phyloP scores from a whole-genome alignment of 2,329 filamentous ascomycete species.

The Scedosporium dehoogii region DNA sequence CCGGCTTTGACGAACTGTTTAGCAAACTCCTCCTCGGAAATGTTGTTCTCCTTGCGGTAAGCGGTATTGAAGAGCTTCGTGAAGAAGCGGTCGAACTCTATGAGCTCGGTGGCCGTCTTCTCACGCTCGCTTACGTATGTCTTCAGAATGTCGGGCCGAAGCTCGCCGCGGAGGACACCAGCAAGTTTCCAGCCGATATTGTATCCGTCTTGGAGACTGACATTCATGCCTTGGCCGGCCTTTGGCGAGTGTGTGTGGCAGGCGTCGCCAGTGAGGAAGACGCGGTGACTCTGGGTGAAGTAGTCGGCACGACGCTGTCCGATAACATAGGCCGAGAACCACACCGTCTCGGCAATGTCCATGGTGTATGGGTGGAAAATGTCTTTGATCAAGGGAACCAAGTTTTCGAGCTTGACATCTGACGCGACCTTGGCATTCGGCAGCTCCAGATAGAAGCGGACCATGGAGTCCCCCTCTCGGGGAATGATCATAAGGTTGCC shows the following conservation, averaged over 20 bases:
- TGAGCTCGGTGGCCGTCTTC: conserved; percentile 51
- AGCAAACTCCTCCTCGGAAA: conserved; percentile 38
- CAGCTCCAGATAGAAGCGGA: conserved; percentile 53
- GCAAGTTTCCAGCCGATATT: conserved; percentile 47
- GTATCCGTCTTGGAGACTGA: conserved; percentile 54
- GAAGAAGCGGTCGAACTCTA: conserved; percentile 48
- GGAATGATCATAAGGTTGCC: conserved; percentile 54
- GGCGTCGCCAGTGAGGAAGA: conserved; percentile 62
- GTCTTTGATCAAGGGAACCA: conserved; percentile 40
- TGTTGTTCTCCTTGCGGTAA: conserved; percentile 22
- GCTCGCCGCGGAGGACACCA: conserved; percentile 26
- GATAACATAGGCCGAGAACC: conserved; percentile 57
- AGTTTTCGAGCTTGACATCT: conserved; percentile 39
- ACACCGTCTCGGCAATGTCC: conserved; percentile 42
- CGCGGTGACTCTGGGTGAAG: conserved; percentile 42
- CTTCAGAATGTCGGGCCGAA: conserved; percentile 25
- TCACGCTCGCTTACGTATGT: conserved; percentile 42
- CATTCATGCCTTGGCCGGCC: conserved; percentile 61
- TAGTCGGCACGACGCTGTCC: conserved; percentile 50
- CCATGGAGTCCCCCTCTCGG: conserved; percentile 44
- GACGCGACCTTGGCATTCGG: conserved; percentile 34
- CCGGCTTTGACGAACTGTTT: conserved; percentile 48
- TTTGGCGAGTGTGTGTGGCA: conserved; percentile 47
- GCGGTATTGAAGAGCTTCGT: conserved; percentile 40
- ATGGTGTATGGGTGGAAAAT: conserved; percentile 46